Evolutionary conservation across 2,329 filamentous ascomycete species (phyloP).

Genomic region (Colletotrichum euphorbiae): DNA sequence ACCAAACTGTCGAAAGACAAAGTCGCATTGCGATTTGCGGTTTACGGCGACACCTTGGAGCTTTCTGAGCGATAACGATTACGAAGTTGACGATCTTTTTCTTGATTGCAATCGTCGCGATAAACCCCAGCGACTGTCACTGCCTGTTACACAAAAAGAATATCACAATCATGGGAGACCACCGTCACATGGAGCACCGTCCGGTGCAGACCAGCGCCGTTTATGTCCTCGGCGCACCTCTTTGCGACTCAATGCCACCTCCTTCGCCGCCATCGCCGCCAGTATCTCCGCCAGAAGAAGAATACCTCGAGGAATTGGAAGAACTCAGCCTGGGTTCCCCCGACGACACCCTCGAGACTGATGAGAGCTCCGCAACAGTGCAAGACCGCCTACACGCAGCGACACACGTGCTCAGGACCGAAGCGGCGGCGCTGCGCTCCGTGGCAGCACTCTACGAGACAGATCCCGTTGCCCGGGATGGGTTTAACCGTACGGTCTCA

Average conservation of each 20-base stretch:
- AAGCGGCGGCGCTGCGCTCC: conserved; percentile 80
- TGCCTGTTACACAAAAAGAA: background rate
- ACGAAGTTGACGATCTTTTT: conserved; percentile 23
- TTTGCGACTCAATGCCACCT: conserved; percentile 56
- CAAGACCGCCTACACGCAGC: conserved; percentile 68
- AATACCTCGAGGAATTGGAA: conserved; percentile 34
- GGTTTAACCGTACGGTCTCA: conserved; percentile 78
- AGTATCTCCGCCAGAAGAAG: conserved; percentile 36
- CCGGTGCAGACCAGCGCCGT: conserved; percentile 65
- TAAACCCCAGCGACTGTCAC: background rate
- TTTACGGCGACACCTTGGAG: background rate
- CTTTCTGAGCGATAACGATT: conserved; percentile 16
- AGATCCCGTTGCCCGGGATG: conserved; percentile 72
- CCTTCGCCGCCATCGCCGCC: conserved; percentile 62
- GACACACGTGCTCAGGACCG: conserved; percentile 86
- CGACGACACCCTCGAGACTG: conserved; percentile 40
- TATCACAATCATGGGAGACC: conserved; percentile 36
- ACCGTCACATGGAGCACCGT: conserved; percentile 47
- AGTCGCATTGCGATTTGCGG: conserved; percentile 3
- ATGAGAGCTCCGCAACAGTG: conserved; percentile 38
- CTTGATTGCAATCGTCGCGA: background rate
- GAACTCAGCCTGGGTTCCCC: conserved; percentile 37
- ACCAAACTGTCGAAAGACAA: background rate
- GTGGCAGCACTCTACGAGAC: conserved; percentile 83
- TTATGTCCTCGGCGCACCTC: conserved; percentile 56